Base-by-base conservation (phyloP, 495 filamentous ascomycete genomes). In the Xylaria flabelliformis region DNA sequence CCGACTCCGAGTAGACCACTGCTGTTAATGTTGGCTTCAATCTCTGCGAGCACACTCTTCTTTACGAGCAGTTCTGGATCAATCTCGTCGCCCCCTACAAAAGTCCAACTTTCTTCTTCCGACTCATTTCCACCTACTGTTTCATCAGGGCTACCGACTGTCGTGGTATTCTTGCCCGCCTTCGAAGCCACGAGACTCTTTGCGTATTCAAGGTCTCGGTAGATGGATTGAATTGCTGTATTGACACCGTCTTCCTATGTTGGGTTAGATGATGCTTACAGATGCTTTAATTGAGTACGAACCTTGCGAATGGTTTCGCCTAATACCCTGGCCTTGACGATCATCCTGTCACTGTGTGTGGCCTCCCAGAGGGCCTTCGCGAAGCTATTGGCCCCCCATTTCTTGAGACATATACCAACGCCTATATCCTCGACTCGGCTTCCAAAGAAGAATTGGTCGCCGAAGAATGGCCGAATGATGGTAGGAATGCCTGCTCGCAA, bases 361-460 rank as follows among this genome's bases (percentile, higher is more conserved):
- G 91, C 94, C 79, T 95, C 92, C 95, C 94, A 97, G n/a, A 99
- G 78, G 1, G 95, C 94, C 48, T 93, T 85, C 9, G 91, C 90
- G 73, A 99, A 95, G 44, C 91, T 86, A 68, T 85, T 91, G 55
- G 92, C 90, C 36, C 97, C 98, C 77, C 97, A 86, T 81, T 93
- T 97, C 82, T 92, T 94, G 79, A 99, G 85, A 76, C 89, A 94
- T 63, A 97, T 91, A 3, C 96, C 96, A 12, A 98, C 95, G 3
- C 96, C 95, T 5, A 99, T 81, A 76, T 97, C 94, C 80, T 98
- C 94, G 5, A 98, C 90, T 0, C 96, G 89, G 17, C 85, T 88
- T 2, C 93, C 96, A 77, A 95, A 98, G 84, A 99, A 99, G 85
- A 93, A 97, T 76, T 99, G 96, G 74, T 99, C 96, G 5, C 96